phyloP scores from a whole-genome alignment of 768 basidiomycete genomes.

The Hortiboletus flavorubellus region DNA sequence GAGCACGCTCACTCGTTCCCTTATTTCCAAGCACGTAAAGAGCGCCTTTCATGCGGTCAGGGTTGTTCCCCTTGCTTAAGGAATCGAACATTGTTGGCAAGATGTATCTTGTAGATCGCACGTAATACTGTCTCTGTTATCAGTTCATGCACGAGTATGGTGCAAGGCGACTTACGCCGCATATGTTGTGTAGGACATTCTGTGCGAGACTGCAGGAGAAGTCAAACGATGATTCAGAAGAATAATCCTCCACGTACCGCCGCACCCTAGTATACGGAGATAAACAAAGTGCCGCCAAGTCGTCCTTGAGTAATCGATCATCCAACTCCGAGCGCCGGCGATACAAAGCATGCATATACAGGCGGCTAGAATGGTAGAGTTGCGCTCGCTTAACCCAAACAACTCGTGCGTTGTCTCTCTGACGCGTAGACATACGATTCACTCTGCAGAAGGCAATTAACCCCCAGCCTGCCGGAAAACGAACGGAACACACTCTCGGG shows the following conservation, averaged over 20 bases:
- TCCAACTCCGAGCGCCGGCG: slow-evolving; percentile 73
- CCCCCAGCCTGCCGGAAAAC: not conserved
- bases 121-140: slow-evolving; percentile 49
- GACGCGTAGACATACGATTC: slow-evolving; percentile 65
- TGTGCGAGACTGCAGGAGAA: slow-evolving; percentile 57
- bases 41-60: slow-evolving; percentile 94
- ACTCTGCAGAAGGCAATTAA: slow-evolving; percentile 36
- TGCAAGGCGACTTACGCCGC: slow-evolving; percentile 46
- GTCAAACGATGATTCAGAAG: slow-evolving; percentile 1
- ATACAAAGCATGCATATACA: slow-evolving; percentile 76
- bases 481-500: slow-evolving; percentile 24
- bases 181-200: slow-evolving; percentile 58
- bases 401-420: slow-evolving; percentile 72
- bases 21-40: slow-evolving; percentile 77
- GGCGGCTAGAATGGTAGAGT: slow-evolving; percentile 69
- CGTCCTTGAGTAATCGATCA: slow-evolving; percentile 56
- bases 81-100: slow-evolving; percentile 61
- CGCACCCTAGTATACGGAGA: slow-evolving; percentile 78
- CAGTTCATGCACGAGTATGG: not conserved
- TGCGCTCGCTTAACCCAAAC: slow-evolving; percentile 77
- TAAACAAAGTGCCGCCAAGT: slow-evolving; percentile 70
- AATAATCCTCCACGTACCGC: slow-evolving; percentile 44
- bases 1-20: slow-evolving; percentile 49
- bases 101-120: slow-evolving; percentile 66
- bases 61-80: slow-evolving; percentile 71